These are phyloP conservation scores for Metschnikowia matae DNA, from an alignment of 805 yeast genomes.

Conservation along the genomic window DNA sequence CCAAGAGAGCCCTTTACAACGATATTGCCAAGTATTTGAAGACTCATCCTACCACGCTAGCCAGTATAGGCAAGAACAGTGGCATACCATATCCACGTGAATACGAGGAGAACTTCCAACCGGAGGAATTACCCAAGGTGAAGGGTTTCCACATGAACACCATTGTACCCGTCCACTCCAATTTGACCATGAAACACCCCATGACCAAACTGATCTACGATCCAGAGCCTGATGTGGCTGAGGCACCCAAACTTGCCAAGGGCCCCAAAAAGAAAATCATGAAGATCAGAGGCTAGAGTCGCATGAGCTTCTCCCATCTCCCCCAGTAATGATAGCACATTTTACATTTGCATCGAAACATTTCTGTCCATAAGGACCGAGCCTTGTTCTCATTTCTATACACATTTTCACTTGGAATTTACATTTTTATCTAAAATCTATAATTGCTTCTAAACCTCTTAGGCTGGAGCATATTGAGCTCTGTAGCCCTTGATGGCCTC, in stretches of 20 bases:
- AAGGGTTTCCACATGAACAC: conserved; percentile 82
- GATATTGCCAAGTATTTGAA: conserved; percentile 59
- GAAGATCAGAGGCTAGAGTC: conserved; percentile 51
- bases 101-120: conserved; percentile 44
- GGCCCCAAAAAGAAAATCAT: conserved; percentile 54
- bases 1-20: conserved; percentile 62
- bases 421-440: neutral
- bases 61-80: conserved; percentile 45
- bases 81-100: conserved; percentile 67
- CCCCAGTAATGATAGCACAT: neutral
- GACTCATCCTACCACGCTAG: conserved; percentile 64
- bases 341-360: neutral
- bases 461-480: conserved; percentile 42
- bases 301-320: neutral
- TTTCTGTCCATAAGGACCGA: neutral
- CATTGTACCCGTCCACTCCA: conserved; percentile 84
- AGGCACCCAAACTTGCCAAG: conserved; percentile 36
- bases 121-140: conserved; percentile 68
- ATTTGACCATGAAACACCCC: conserved; percentile 78
- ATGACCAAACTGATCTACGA: conserved; percentile 68
- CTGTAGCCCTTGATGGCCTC: conserved; percentile 57
- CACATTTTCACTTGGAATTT: neutral
- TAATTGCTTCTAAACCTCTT: neutral
- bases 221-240: conserved; percentile 37
- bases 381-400: neutral